Base-by-base conservation (phyloP, 2,329 filamentous ascomycete genomes). In the Fusarium heterosporum region DNA sequence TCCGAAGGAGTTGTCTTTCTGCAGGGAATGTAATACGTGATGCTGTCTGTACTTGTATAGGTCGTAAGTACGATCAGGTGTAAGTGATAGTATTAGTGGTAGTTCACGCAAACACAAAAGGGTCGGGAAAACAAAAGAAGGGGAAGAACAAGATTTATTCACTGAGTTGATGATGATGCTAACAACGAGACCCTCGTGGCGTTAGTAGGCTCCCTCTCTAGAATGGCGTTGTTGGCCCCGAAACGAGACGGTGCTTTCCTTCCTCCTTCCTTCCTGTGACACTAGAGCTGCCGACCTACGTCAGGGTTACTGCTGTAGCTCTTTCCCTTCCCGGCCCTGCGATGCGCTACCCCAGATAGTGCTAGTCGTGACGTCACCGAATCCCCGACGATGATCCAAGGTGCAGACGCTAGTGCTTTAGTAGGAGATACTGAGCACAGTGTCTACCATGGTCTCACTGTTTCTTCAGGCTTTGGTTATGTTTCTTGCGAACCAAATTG, bases 301-400 rank as follows among this genome's bases (percentile, higher is more conserved):
- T 70, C 68, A 70, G 68, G 66, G 49, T 60, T 52, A 42, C 61
- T 67, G 67, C 54, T 42, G 46, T 64, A 57, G 56, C 61, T 70
- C 55, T 53, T 63, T 63, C 60, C 55, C 56, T 56, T 64, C 49
- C 58, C 60, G 52, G 52, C 42, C 47, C 49, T 50, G 39, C 41
- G 52, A 61, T 52, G 52, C 53, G 48, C 66, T 71, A 68, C 69
- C 69, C 69, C 71, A 69, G 69, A 70, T 61, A 56, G 59, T 60
- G 64, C 29, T 58, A 39, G 63, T 4, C 62, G 45, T 73, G 71
- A 73, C 71, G 70, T 73, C 71, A 73, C 64, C 36, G 30, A 12
- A 19, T 34, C 55, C 47, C 53, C 53, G 59, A 51, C 58, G 68
- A 73, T 73, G 71, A 72, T 71, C 69, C 68, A 54, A 68, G 61